phyloP scores from a whole-genome alignment of 495 filamentous ascomycete genomes.

The Penicillium parvum region DNA sequence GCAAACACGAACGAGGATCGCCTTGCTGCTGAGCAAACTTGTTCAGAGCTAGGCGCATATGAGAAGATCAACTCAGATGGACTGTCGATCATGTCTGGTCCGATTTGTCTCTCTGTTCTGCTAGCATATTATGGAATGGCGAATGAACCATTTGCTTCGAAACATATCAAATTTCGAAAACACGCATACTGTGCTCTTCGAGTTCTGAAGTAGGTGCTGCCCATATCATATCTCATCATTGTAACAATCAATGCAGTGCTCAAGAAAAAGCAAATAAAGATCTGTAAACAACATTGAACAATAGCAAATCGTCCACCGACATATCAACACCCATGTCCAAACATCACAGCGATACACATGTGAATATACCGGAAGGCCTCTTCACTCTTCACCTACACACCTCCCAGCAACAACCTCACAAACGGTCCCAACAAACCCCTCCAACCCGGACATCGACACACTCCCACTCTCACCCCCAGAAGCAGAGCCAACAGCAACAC shows the following conservation, averaged over 20 bases:
- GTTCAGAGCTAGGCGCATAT: no score
- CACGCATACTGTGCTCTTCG: not conserved
- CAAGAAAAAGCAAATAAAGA: no score
- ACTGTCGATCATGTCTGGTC: not conserved
- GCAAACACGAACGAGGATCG: not conserved
- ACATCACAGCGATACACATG: no score
- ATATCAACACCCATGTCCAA: no score
- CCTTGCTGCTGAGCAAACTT: no score
- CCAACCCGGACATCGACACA: slow-evolving; percentile 31
- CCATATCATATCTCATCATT: no score
- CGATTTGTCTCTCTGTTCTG: not conserved
- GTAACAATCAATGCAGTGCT: no score
- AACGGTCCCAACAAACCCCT: slow-evolving; percentile 48
- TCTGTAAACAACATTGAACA: no score
- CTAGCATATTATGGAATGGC: not conserved
- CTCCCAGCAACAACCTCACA: slow-evolving; percentile 32
- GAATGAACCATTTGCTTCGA: not conserved
- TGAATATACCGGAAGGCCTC: no score
- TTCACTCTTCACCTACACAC: slow-evolving; percentile 6
- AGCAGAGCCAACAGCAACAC: slow-evolving; percentile 21
- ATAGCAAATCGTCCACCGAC: no score
- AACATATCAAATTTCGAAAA: not conserved
- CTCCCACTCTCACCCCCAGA: slow-evolving; percentile 6
- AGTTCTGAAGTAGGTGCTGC: not conserved
- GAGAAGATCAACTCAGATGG: not conserved